Percentiles rank a stretch among this genome's conserved stretches.
Evolutionary conservation across 805 yeast species (phyloP).

Genomic region (Candida argentea): DNA sequence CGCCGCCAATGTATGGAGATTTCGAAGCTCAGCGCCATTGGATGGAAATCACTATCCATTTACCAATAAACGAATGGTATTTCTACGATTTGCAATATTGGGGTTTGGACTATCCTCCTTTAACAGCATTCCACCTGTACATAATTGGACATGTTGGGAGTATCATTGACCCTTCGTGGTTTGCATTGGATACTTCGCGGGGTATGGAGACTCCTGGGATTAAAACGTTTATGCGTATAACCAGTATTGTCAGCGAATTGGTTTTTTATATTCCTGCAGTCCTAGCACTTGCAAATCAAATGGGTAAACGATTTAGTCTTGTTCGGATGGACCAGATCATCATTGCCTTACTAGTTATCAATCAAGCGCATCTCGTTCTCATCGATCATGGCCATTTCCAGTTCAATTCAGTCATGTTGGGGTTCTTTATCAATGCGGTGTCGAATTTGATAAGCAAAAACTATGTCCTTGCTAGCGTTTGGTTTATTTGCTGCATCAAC

Average conservation of each 20-base stretch:
- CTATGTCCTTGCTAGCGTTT: conserved; percentile 57
- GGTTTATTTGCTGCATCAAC: conserved; percentile 67
- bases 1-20: conserved; percentile 84
- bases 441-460: conserved; percentile 55
- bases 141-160: conserved; percentile 65
- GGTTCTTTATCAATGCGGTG: conserved; percentile 62
- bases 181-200: conserved; percentile 59
- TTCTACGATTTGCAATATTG: conserved; percentile 83
- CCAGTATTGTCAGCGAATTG: conserved; percentile 69
- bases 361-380: conserved; percentile 73
- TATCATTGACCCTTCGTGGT: conserved; percentile 61
- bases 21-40: conserved; percentile 98
- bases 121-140: conserved; percentile 91
- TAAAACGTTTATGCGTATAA: conserved; percentile 76
- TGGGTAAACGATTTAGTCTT: conserved; percentile 46
- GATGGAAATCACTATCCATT: conserved; percentile 79
- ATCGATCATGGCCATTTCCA: conserved; percentile 98
- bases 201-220: conserved; percentile 61
- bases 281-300: conserved; percentile 56
- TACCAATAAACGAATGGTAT: conserved; percentile 78
- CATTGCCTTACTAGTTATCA: conserved; percentile 67
- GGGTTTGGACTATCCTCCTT: conserved; percentile 97
- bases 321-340: conserved; percentile 69
- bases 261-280: conserved; percentile 73
- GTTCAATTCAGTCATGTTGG: conserved; percentile 90